Evolutionary conservation across 169 alveolate species (phyloP).

Genomic region (Eimeria brunetti): DNA sequence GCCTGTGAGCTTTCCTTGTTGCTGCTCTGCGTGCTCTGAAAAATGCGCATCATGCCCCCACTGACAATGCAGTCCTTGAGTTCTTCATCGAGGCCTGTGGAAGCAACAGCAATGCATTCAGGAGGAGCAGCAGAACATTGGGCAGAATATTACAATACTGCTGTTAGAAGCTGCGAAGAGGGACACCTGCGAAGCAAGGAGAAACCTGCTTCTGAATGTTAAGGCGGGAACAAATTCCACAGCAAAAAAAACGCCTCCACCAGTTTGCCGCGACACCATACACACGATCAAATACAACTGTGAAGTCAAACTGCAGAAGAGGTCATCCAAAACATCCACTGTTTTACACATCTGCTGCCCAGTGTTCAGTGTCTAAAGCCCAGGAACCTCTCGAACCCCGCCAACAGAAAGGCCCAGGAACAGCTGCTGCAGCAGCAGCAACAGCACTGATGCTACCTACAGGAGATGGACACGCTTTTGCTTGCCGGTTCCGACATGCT

Average conservation of each 20-base stretch:
- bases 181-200: background rate
- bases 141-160: background rate
- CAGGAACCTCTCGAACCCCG: background rate
- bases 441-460: background rate
- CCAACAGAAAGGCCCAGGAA: background rate
- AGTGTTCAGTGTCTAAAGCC: background rate
- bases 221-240: background rate
- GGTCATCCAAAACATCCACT: background rate
- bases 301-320: background rate
- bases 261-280: background rate
- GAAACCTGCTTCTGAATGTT: background rate
- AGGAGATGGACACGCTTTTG: constrained; percentile 26
- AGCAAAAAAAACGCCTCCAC: background rate
- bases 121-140: background rate
- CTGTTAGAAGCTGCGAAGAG: background rate
- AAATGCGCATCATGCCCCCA: constrained; percentile 41
- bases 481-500: constrained; percentile 51
- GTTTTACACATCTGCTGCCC: background rate
- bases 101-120: background rate
- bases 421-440: background rate
- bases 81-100: constrained; percentile 57
- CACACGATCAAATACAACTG: background rate
- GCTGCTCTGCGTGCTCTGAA: constrained; percentile 18
- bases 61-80: constrained; percentile 33
- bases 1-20: background rate